Percentiles rank a stretch among this genome's conserved stretches.
phyloP scores from a whole-genome alignment of 495 filamentous ascomycete genomes.

The Aspergillus nanangensis region DNA sequence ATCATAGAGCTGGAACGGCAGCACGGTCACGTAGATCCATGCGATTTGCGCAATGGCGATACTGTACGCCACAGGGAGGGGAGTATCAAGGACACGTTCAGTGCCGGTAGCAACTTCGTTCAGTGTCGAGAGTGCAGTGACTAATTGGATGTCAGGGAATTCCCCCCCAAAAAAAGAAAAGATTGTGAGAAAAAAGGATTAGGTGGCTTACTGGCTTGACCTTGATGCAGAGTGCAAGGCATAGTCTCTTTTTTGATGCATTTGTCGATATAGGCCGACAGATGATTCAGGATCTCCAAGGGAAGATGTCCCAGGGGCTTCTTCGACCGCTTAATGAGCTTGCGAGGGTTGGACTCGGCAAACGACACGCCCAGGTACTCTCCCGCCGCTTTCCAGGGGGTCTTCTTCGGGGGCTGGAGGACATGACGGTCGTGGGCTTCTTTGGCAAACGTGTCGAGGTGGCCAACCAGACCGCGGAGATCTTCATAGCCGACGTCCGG shows the following conservation, averaged over 20 bases:
- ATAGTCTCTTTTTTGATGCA: conserved; percentile 53
- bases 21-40: conserved; percentile 77
- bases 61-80: conserved; percentile 76
- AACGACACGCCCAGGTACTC: conserved; percentile 69
- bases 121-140: conserved; percentile 41
- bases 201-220: conserved; percentile 35
- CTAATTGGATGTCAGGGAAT: conserved; percentile 16
- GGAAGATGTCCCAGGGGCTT: conserved; percentile 70
- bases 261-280: conserved; percentile 62
- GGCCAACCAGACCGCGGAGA: conserved; percentile 45
- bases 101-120: conserved; percentile 72
- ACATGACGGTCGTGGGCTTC: conserved; percentile 52
- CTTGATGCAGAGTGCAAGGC: conserved; percentile 37
- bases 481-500: conserved; percentile 71
- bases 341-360: conserved; percentile 67
- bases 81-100: conserved; percentile 81
- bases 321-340: conserved; percentile 61
- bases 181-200: no score
- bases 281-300: conserved; percentile 69
- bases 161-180: no score
- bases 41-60: conserved; percentile 86
- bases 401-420: conserved; percentile 38
- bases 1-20: conserved; percentile 76
- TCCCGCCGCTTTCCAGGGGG: conserved; percentile 57
- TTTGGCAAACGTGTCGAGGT: conserved; percentile 57